These are phyloP conservation scores for Physaria fendleri DNA, from an alignment of 345 rosid species.

Conservation along the genomic window DNA sequence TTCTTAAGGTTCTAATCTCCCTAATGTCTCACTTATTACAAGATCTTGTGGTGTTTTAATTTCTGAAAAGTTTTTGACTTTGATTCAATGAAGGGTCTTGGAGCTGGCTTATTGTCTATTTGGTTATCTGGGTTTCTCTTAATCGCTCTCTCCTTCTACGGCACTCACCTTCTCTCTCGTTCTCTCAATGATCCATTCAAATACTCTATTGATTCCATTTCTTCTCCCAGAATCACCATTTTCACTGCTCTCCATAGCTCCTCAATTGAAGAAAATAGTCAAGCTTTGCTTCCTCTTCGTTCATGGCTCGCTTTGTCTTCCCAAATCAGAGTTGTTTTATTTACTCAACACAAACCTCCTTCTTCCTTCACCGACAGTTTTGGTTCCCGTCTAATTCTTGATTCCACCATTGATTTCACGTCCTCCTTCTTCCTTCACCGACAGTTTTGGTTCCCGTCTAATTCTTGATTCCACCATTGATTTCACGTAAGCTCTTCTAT, in stretches of 20 bases:
- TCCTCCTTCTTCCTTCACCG: constrained; percentile 43
- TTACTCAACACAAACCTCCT: constrained; percentile 44
- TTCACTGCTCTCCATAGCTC: constrained; percentile 52
- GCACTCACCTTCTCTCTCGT: constrained; percentile 56
- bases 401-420: no score
- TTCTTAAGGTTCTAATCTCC: constrained; percentile 31
- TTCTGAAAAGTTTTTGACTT: neutral
- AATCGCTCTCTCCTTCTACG: constrained; percentile 63
- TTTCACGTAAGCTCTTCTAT: constrained; percentile 57
- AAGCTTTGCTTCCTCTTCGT: constrained; percentile 42
- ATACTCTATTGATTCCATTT: neutral
- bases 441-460: constrained; percentile 49
- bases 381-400: no score
- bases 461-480: constrained; percentile 61
- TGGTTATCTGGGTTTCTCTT: constrained; percentile 74
- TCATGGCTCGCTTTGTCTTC: constrained; percentile 90
- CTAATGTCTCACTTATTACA: neutral
- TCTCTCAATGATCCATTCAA: constrained; percentile 24
- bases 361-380: no score
- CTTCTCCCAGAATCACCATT: constrained; percentile 47
- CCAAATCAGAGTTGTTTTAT: constrained; percentile 50
- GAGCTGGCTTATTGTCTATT: constrained; percentile 52
- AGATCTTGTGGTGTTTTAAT: neutral
- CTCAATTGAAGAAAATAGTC: constrained; percentile 31
- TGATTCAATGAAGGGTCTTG: constrained; percentile 26